phyloP scores from a whole-genome alignment of 2,329 filamentous ascomycete species.

The Lachnellula subtilissima region DNA sequence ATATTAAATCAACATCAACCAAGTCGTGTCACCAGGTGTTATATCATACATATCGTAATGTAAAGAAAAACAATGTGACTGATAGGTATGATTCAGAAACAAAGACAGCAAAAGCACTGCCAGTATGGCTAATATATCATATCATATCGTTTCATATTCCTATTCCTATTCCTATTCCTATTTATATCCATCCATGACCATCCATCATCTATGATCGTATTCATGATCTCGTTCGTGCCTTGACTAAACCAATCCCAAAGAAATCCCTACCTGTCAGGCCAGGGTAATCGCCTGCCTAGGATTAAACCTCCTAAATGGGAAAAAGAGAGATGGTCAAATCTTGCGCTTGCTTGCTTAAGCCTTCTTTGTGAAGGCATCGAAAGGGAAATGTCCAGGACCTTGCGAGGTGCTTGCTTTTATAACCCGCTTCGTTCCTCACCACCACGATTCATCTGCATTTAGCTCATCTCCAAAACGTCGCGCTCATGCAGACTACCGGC shows the following conservation, averaged over 20 bases:
- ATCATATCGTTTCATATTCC: not conserved
- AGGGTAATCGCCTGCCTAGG: too few species aligned
- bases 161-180: not conserved
- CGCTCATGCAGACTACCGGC: constrained; percentile 9
- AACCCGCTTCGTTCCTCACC: not conserved
- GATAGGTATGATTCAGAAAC: not conserved
- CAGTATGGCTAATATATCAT: not conserved
- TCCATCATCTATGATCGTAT: not conserved
- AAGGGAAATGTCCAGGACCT: too few species aligned
- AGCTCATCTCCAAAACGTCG: not conserved
- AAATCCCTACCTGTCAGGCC: not conserved
- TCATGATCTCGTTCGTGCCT: not conserved
- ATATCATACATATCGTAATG: too few species aligned
- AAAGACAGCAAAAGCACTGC: not conserved
- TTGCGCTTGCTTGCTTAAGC: too few species aligned
- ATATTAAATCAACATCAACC: too few species aligned
- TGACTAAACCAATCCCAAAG: not conserved
- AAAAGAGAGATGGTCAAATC: too few species aligned
- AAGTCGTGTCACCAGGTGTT: too few species aligned
- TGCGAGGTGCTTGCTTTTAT: not conserved
- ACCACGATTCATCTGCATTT: not conserved
- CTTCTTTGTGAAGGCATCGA: too few species aligned
- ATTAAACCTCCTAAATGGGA: too few species aligned
- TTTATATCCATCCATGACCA: not conserved
- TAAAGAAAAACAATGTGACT: too few species aligned